A percentile compares a stretch with the other conserved stretches of the same genome.
These are phyloP conservation scores for Stygiomarasmius scandens DNA, from an alignment of 1,284 basidiomycete genomes.

Conservation along the genomic window DNA sequence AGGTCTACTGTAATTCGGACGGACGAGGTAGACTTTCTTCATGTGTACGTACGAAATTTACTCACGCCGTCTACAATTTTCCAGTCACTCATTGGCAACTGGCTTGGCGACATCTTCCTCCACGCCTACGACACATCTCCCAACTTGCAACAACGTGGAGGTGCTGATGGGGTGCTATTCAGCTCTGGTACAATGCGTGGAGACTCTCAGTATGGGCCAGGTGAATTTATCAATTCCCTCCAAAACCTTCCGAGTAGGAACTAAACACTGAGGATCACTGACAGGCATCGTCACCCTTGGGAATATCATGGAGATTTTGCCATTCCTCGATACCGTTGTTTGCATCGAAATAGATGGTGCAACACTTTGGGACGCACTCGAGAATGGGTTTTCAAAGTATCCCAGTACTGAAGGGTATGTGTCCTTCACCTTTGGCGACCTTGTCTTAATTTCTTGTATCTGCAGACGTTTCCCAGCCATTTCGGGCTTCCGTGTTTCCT, in stretches of 20 bases:
- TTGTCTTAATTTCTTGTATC: background rate
- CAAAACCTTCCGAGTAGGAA: no score
- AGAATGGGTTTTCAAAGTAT: slow-evolving; percentile 76
- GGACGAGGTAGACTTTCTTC: no score
- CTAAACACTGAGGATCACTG: no score
- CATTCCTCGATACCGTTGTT: slow-evolving; percentile 86
- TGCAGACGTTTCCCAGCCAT: slow-evolving; percentile 85
- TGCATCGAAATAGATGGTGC: slow-evolving; percentile 83
- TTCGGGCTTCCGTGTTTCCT: slow-evolving; percentile 81
- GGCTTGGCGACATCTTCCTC: no score
- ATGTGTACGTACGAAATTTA: no score
- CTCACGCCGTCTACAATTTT: no score
- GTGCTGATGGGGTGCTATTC: slow-evolving; percentile 78
- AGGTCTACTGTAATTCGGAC: no score
- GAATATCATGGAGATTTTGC: slow-evolving; percentile 61
- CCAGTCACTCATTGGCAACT: no score
- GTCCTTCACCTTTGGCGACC: background rate
- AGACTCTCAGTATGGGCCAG: slow-evolving; percentile 83
- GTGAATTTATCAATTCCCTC: slow-evolving; percentile 33
- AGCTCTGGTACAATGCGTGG: slow-evolving; percentile 87
- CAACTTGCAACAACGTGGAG: slow-evolving; percentile 60
- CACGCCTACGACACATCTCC: no score
- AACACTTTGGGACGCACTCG: slow-evolving; percentile 83
- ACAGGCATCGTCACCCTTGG: no score
- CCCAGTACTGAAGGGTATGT: slow-evolving; percentile 87